Evolutionary conservation across 305 asterid genomes (phyloP), one percentile per base, ranked within the genome.

Genomic region (Lippia alba): DNA sequence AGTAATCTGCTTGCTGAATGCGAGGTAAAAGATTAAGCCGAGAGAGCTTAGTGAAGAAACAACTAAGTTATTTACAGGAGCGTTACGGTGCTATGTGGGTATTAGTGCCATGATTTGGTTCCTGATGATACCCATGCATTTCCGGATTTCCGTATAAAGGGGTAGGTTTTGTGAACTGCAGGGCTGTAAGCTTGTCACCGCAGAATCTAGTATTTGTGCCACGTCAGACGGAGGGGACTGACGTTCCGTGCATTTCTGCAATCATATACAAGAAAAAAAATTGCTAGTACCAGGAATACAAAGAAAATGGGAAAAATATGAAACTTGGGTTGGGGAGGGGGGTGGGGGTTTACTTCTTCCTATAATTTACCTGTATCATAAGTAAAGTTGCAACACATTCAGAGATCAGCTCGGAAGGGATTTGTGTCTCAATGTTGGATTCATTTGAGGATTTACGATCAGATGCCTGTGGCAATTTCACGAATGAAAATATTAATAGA

Each of bases 151-250:
- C 0, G 85, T 76, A 75, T 89, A 93, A 45, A 88, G 64, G 3
- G 91, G 88, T 33, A 84, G 86, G 77, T 87, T 93, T 66, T 80
- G 84, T 15, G 92, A 75, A 68, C 96, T 82, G 80, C 86, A 79
- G 2, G 96, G 96, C 76, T 83, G 85, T 72, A 93, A 81, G 67
- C 90, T 84, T 18, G 85, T 81, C 11, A 91, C 91, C 3, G 97
- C 98, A 3, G 90, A 93, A 72, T 93, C 92, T 39, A 93, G 78
- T 76, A 93, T 87, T 79, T 81, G 89, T 32, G 97, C 96, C 64
- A 93, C 89, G 8, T 91, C 96, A 3, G 96, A 88, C 1, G 98
- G 97, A 49, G 96, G 97, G 73, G 86, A 93, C 67, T 91, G 96
- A 48, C 97, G 75, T 76, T 89, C 87, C 0, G 97, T 87, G 74